Percentiles rank a stretch among this genome's conserved stretches.
Conservation (phyloP, 2,329 filamentous ascomycete species). For the Paraphaeosphaeria minitans region DNA sequence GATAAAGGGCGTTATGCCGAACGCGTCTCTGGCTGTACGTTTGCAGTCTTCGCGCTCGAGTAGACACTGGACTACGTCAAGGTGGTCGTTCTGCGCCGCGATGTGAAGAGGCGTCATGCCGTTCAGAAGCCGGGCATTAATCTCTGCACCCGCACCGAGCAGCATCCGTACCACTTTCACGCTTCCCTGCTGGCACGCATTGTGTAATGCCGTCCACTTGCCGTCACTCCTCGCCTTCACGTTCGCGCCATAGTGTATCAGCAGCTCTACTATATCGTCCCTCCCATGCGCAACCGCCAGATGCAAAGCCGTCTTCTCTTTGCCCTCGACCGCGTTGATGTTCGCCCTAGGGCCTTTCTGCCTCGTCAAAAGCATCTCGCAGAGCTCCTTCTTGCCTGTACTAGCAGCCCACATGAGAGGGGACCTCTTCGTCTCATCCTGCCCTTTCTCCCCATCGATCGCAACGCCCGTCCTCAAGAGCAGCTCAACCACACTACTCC, state of each 20-base stretch:
- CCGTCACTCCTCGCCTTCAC: slow-evolving; percentile 43
- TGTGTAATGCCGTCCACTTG: slow-evolving; percentile 42
- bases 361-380: slow-evolving; percentile 53
- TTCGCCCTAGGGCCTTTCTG: slow-evolving; percentile 32
- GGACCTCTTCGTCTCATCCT: slow-evolving; percentile 56
- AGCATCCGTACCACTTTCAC: slow-evolving; percentile 39
- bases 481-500: slow-evolving; percentile 50
- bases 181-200: slow-evolving; percentile 41
- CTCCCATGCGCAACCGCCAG: slow-evolving; percentile 40
- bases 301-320: slow-evolving; percentile 45
- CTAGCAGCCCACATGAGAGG: slow-evolving; percentile 64
- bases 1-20: slow-evolving; percentile 52
- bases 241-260: slow-evolving; percentile 38
- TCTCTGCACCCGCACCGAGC: slow-evolving; percentile 37
- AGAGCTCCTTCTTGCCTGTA: slow-evolving; percentile 59
- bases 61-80: slow-evolving; percentile 44
- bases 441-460: slow-evolving; percentile 48
- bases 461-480: slow-evolving; percentile 48
- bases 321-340: slow-evolving; percentile 41
- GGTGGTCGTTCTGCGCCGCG: slow-evolving; percentile 43
- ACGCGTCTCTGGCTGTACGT: slow-evolving; percentile 48
- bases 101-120: slow-evolving; percentile 47
- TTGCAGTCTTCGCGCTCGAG: slow-evolving; percentile 44
- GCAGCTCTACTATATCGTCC: slow-evolving; percentile 44
- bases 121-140: slow-evolving; percentile 40